Percentiles rank a stretch among this genome's conserved stretches.
Evolutionary conservation across 176 grass and related monocot genomes (phyloP).

Genomic region (Avena eriantha): DNA sequence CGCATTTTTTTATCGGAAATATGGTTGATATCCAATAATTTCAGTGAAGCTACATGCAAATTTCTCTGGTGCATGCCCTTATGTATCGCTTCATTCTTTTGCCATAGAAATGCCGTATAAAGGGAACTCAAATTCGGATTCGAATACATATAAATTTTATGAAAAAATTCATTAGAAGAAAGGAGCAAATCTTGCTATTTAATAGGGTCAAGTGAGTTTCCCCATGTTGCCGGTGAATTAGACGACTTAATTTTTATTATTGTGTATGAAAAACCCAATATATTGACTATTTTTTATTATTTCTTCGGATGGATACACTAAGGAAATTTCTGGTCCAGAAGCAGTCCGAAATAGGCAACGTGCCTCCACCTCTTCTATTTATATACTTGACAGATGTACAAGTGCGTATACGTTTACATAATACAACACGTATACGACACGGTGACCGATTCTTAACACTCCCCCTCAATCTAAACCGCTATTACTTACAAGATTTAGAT

Average conservation of each 20-base stretch:
- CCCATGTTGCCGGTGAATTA: neutral
- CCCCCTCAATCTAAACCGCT: too few species aligned
- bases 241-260: neutral
- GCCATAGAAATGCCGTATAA: neutral
- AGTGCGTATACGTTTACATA: too few species aligned
- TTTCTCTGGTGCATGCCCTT: neutral
- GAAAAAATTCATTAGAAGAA: neutral
- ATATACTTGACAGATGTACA: too few species aligned
- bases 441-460: too few species aligned
- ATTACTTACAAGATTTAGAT: too few species aligned
- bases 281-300: neutral
- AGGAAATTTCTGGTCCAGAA: slow-evolving; percentile 65
- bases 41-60: slow-evolving; percentile 13
- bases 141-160: neutral
- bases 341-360: too few species aligned
- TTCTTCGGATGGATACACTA: slow-evolving; percentile 85
- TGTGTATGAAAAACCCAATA: neutral
- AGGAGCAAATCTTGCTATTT: neutral
- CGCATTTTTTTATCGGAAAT: neutral
- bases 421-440: too few species aligned
- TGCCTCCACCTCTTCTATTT: too few species aligned
- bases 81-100: neutral
- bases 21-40: slow-evolving; percentile 8
- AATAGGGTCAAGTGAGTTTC: neutral
- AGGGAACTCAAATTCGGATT: slow-evolving; percentile 1